Conservation (phyloP, 164 flowering plant genomes). For the Warburgia ugandensis region DNA sequence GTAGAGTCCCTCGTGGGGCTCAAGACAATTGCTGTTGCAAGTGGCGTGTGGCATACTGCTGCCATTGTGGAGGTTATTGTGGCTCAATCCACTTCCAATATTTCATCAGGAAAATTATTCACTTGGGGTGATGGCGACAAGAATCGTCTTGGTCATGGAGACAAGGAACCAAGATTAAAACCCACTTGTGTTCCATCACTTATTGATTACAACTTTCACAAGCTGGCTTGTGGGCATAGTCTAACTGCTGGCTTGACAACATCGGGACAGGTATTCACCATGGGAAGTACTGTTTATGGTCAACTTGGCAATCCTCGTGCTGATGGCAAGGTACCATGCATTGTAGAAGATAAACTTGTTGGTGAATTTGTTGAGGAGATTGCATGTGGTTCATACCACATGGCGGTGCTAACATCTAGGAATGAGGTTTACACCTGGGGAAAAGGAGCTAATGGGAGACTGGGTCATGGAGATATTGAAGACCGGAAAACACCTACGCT, state of each 20-base stretch:
- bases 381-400: slow-evolving; percentile 76
- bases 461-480: slow-evolving; percentile 78
- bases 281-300: slow-evolving; percentile 37
- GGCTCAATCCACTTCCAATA: slow-evolving; percentile 27
- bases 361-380: slow-evolving; percentile 43
- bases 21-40: slow-evolving; percentile 32
- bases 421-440: slow-evolving; percentile 87
- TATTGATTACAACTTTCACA: slow-evolving; percentile 33
- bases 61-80: slow-evolving; percentile 35
- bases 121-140: slow-evolving; percentile 43
- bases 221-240: slow-evolving; percentile 36
- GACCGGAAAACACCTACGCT: slow-evolving; percentile 60
- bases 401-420: slow-evolving; percentile 57
- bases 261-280: slow-evolving; percentile 31
- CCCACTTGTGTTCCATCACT: slow-evolving; percentile 36
- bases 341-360: slow-evolving; percentile 25
- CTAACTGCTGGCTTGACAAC: slow-evolving; percentile 33
- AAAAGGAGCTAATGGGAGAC: slow-evolving; percentile 78
- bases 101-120: slow-evolving; percentile 33
- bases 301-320: slow-evolving; percentile 33
- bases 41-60: slow-evolving; percentile 43
- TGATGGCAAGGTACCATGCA: slow-evolving; percentile 34
- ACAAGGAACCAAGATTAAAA: slow-evolving; percentile 28
- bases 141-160: slow-evolving; percentile 38
- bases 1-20: slow-evolving; percentile 31